Percentiles rank a stretch among this genome's conserved stretches.
These are phyloP conservation scores for Penicillium ochrochloron DNA, from an alignment of 495 filamentous ascomycete genomes.

Conservation along the genomic window DNA sequence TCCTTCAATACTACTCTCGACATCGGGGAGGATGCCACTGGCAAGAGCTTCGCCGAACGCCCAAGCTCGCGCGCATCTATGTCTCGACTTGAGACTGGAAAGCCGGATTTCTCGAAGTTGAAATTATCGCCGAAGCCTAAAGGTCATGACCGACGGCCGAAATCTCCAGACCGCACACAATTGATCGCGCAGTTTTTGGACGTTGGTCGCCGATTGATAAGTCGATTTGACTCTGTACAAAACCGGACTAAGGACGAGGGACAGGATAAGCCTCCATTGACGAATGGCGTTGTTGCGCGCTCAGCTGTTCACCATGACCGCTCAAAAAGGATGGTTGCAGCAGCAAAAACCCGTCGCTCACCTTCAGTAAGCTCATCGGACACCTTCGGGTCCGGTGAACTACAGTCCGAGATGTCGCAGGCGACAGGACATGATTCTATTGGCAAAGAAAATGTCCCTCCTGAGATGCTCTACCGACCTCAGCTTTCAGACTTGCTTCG, in stretches of 20 bases:
- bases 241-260: slow-evolving; percentile 23
- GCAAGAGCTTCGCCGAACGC: slow-evolving; percentile 42
- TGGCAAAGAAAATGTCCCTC: slow-evolving; percentile 36
- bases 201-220: slow-evolving; percentile 47
- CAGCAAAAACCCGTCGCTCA: slow-evolving; percentile 25
- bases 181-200: slow-evolving; percentile 52
- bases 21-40: slow-evolving; percentile 53
- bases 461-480: slow-evolving; percentile 53
- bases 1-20: slow-evolving; percentile 63
- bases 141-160: slow-evolving; percentile 12
- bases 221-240: slow-evolving; percentile 37
- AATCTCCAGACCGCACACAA: slow-evolving; percentile 49
- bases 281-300: slow-evolving; percentile 36
- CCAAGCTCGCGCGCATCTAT: slow-evolving; percentile 54
- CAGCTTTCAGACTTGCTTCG: slow-evolving; percentile 60
- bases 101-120: slow-evolving; percentile 38
- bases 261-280: slow-evolving; percentile 23
- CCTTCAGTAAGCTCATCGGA: slow-evolving; percentile 34
- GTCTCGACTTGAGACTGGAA: slow-evolving; percentile 48
- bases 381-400: slow-evolving; percentile 30
- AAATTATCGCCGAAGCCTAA: slow-evolving; percentile 40
- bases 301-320: slow-evolving; percentile 46
- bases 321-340: slow-evolving; percentile 37
- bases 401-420: slow-evolving; percentile 32
- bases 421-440: slow-evolving; percentile 33